phyloP scores from a whole-genome alignment of 345 rosid species.

The Lumnitzera littorea region DNA sequence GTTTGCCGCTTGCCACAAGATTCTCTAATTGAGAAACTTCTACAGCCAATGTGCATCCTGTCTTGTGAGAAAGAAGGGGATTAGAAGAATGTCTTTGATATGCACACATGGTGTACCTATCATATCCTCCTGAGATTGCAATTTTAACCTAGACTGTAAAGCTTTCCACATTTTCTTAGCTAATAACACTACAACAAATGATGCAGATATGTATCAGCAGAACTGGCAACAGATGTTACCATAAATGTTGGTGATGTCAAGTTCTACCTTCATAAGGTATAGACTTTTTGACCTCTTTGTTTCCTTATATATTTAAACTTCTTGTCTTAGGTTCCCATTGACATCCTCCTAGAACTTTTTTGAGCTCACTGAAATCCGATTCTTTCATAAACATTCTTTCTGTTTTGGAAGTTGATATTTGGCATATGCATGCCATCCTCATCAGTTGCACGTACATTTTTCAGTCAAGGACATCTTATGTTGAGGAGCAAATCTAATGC shows the following conservation, averaged over 20 bases:
- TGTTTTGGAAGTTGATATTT: too few species aligned
- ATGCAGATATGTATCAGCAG: constrained; percentile 64
- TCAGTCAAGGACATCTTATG: neutral
- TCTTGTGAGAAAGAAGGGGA: too few species aligned
- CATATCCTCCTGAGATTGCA: neutral
- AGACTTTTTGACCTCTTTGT: neutral
- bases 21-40: too few species aligned
- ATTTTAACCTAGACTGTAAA: neutral
- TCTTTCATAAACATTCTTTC: too few species aligned
- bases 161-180: constrained; percentile 7
- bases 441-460: too few species aligned
- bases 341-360: too few species aligned
- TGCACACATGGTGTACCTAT: neutral
- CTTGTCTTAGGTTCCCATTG: neutral
- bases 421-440: too few species aligned
- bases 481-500: neutral
- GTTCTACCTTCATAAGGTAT: constrained; percentile 87
- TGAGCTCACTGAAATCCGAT: too few species aligned
- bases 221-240: constrained; percentile 66
- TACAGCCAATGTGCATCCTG: too few species aligned
- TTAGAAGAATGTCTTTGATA: neutral
- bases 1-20: too few species aligned
- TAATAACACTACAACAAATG: constrained; percentile 13
- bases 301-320: neutral
- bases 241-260: constrained; percentile 65